A percentile compares a stretch with the other conserved stretches of the same genome.
Conservation (phyloP, 805 yeast species). For the Limtongozyma cylindracea region DNA sequence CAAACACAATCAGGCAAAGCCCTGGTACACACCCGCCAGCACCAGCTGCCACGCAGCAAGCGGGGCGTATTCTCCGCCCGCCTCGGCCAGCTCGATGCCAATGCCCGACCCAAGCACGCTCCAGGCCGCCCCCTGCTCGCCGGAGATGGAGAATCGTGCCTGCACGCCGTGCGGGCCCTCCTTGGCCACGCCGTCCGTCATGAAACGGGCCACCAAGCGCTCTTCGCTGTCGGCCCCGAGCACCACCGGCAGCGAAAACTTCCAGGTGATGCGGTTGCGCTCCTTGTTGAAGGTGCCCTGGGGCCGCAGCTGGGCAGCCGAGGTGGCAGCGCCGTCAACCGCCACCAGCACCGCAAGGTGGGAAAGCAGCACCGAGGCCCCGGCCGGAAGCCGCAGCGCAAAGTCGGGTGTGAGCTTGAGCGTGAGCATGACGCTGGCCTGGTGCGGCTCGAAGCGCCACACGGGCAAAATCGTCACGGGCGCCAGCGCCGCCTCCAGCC, state of each 20-base stretch:
- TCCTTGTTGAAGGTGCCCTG: conserved; percentile 80
- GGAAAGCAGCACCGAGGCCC: conserved; percentile 22
- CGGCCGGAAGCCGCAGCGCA: too few relatives aligned
- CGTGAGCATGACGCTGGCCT: conserved; percentile 65
- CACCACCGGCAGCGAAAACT: too few relatives aligned
- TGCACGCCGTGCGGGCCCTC: conserved; percentile 59
- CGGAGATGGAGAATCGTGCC: conserved; percentile 28
- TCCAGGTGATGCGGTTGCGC: conserved; percentile 72
- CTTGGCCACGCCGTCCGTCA: conserved; percentile 44
- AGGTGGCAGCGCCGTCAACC: conserved; percentile 21
- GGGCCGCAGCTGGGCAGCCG: conserved; percentile 81
- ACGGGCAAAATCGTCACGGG: conserved; percentile 60
- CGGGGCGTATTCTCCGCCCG: too few relatives aligned
- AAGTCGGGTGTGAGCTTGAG: conserved; percentile 28
- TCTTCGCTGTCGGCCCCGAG: conserved; percentile 10
- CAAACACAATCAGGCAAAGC: too few relatives aligned
- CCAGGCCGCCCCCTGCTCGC: too few relatives aligned
- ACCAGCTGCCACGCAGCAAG: too few relatives aligned
- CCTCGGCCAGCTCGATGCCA: too few relatives aligned
- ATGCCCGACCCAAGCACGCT: too few relatives aligned
- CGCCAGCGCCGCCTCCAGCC: conserved; percentile 14
- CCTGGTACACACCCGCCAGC: too few relatives aligned
- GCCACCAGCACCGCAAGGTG: conserved; percentile 38
- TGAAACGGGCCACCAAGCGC: conserved; percentile 64
- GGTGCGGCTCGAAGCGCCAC: conserved; percentile 74